Evolutionary conservation across 306 rosid species (phyloP).

Genomic region (Acacia crassicarpa): DNA sequence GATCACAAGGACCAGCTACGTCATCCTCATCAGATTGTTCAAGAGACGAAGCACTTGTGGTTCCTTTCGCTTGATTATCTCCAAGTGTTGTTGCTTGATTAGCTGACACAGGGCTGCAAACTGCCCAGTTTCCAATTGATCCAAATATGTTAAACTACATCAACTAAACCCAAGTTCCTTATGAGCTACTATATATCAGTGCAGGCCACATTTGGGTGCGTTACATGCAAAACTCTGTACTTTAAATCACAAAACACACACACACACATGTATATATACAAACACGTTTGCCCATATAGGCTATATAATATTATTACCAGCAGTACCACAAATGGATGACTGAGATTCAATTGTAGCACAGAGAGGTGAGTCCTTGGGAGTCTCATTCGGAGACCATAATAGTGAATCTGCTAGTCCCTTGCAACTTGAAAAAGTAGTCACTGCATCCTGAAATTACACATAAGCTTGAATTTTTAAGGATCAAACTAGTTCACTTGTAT

Average conservation of each 20-base stretch:
- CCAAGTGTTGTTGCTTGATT: constrained; percentile 41
- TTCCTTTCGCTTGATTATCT: constrained; percentile 48
- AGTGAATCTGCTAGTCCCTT: constrained; percentile 43
- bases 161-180: neutral
- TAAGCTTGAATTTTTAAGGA: neutral
- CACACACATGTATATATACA: too few species aligned
- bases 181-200: constrained; percentile 18
- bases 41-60: constrained; percentile 58
- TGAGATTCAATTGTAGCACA: constrained; percentile 65
- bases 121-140: constrained; percentile 38
- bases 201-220: neutral
- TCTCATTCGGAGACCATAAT: constrained; percentile 40
- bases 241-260: neutral
- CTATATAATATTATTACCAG: constrained; percentile 17
- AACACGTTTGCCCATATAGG: neutral
- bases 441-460: constrained; percentile 51
- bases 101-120: constrained; percentile 65
- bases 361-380: constrained; percentile 50
- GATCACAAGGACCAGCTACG: constrained; percentile 55
- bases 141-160: constrained; percentile 23
- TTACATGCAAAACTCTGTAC: neutral
- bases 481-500: neutral
- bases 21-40: constrained; percentile 71
- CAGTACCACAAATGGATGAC: constrained; percentile 61
- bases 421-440: constrained; percentile 45